phyloP scores from a whole-genome alignment of 352 stramenopile genomes.

The Phytophthora cactorum region DNA sequence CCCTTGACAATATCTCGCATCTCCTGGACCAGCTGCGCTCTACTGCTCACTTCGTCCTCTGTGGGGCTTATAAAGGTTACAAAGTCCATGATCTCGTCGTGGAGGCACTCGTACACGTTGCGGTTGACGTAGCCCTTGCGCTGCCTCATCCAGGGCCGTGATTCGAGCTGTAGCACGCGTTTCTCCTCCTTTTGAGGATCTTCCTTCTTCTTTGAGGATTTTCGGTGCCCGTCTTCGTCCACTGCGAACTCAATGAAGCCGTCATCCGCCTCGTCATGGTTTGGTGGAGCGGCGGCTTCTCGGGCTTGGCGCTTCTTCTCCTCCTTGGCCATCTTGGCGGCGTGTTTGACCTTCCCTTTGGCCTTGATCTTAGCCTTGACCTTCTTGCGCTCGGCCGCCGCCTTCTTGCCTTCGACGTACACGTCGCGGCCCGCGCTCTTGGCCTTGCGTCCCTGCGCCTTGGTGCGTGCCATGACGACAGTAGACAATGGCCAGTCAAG shows the following conservation, averaged over 20 bases:
- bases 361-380: slow-evolving; percentile 66
- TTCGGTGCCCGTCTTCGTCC: slow-evolving; percentile 15
- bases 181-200: slow-evolving; percentile 17
- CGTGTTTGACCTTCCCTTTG: slow-evolving; percentile 60
- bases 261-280: slow-evolving; percentile 31
- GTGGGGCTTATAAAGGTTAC: slow-evolving; percentile 90
- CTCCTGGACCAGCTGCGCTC: slow-evolving; percentile 74
- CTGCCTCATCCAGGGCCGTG: slow-evolving; percentile 73
- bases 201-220: slow-evolving; percentile 14
- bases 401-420: slow-evolving; percentile 38
- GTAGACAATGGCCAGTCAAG: slow-evolving; percentile 11
- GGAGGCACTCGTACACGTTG: slow-evolving; percentile 89
- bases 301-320: slow-evolving; percentile 46
- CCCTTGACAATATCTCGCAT: slow-evolving; percentile 69
- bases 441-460: slow-evolving; percentile 37
- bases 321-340: slow-evolving; percentile 58
- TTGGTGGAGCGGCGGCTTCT: slow-evolving; percentile 1
- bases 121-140: slow-evolving; percentile 59
- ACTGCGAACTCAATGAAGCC: slow-evolving; percentile 59
- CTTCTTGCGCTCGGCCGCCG: slow-evolving; percentile 48
- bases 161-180: slow-evolving; percentile 48
- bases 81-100: slow-evolving; percentile 98
- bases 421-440: slow-evolving; percentile 43
- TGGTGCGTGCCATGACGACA: slow-evolving; percentile 55
- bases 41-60: slow-evolving; percentile 68